Evolutionary conservation across 176 grass and related monocot genomes (phyloP).

Genomic region (Thinopyrum elongatum): DNA sequence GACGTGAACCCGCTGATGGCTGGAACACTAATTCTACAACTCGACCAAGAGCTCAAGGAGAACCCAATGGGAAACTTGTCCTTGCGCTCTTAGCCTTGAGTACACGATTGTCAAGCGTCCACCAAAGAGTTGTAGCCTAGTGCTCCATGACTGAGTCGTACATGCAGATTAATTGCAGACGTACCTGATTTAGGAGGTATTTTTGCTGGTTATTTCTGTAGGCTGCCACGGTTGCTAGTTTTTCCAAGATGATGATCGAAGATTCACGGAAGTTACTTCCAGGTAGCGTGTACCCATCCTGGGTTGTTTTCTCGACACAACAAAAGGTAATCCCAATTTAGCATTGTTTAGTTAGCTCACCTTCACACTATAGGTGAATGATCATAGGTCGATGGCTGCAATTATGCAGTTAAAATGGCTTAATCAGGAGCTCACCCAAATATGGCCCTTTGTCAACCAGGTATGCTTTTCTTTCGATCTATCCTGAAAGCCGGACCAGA

Average conservation of each 20-base stretch:
- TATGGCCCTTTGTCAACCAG: slow-evolving; percentile 79
- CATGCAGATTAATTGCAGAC: background rate
- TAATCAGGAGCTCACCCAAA: slow-evolving; percentile 78
- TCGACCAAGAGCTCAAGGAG: too few species aligned
- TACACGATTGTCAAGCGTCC: too few species aligned
- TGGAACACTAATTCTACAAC: too few species aligned
- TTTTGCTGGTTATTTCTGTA: slow-evolving; percentile 28
- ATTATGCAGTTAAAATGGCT: slow-evolving; percentile 91
- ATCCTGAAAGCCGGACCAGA: background rate
- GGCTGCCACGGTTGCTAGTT: slow-evolving; percentile 81
- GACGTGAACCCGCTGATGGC: too few species aligned
- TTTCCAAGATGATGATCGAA: slow-evolving; percentile 86
- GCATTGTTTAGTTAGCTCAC: background rate
- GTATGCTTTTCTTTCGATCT: slow-evolving; percentile 34
- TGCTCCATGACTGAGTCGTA: background rate
- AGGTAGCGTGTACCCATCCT: slow-evolving; percentile 69
- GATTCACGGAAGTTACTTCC: slow-evolving; percentile 88
- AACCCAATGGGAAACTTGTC: too few species aligned
- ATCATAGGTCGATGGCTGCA: slow-evolving; percentile 12
- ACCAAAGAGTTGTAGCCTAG: background rate
- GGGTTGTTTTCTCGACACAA: slow-evolving; percentile 84
- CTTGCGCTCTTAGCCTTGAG: too few species aligned
- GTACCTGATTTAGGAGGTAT: background rate
- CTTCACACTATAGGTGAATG: background rate
- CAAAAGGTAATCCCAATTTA: slow-evolving; percentile 60